These are phyloP conservation scores for Epichloe uncinata DNA, from an alignment of 2,329 filamentous ascomycete species.

Conservation along the genomic window DNA sequence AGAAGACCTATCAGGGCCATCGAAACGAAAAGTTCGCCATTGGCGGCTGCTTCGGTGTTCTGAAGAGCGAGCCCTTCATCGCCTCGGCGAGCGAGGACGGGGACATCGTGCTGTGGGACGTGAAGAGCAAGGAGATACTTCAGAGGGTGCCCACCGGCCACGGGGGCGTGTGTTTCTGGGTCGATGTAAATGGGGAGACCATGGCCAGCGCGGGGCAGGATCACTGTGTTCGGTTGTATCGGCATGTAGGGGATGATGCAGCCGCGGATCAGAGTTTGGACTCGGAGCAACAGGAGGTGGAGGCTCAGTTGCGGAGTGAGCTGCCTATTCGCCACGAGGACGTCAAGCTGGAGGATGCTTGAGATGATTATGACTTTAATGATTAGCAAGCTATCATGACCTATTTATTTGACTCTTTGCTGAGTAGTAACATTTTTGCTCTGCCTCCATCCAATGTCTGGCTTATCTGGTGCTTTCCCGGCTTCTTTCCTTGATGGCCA, in stretches of 20 bases:
- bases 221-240: slow-evolving; percentile 36
- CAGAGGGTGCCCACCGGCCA: slow-evolving; percentile 44
- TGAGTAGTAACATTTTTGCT: background rate
- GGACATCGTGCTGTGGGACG: slow-evolving; percentile 77
- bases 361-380: background rate
- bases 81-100: slow-evolving; percentile 83
- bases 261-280: background rate
- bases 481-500: background rate
- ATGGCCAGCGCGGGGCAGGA: slow-evolving; percentile 47
- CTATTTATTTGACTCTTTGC: background rate
- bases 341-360: slow-evolving; percentile 4
- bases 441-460: background rate
- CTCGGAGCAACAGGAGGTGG: background rate
- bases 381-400: slow-evolving; percentile 1
- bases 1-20: slow-evolving; percentile 97
- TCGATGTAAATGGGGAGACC: slow-evolving; percentile 42
- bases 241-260: slow-evolving; percentile 12
- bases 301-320: slow-evolving; percentile 3
- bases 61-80: slow-evolving; percentile 43
- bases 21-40: slow-evolving; percentile 72
- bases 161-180: slow-evolving; percentile 50
- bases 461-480: background rate
- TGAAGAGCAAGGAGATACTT: slow-evolving; percentile 68
- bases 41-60: slow-evolving; percentile 66
- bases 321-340: slow-evolving; percentile 4